Evolutionary conservation across 306 rosid species (phyloP).

Genomic region (Ormosia semicastrata): DNA sequence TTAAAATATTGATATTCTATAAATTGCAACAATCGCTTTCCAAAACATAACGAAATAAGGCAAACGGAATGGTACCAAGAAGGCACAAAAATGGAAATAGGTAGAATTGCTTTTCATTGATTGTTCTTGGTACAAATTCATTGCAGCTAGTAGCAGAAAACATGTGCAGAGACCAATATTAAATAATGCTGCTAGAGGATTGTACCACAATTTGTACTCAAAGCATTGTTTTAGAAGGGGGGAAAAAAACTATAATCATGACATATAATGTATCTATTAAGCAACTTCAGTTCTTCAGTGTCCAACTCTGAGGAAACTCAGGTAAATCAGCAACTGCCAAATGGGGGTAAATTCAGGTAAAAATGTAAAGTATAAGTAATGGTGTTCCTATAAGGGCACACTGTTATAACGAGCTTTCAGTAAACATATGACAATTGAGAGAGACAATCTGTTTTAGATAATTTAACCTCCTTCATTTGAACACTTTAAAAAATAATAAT

Average conservation of each 20-base stretch:
- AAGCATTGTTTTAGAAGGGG: conserved; percentile 14
- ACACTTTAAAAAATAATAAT: neutral
- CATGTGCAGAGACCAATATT: conserved; percentile 26
- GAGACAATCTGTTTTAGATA: neutral
- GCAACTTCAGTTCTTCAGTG: conserved; percentile 26
- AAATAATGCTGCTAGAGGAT: conserved; percentile 26
- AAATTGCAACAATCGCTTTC: neutral
- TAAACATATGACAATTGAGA: neutral
- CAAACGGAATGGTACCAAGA: conserved; percentile 2
- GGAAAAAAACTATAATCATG: neutral
- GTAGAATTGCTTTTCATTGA: conserved; percentile 22
- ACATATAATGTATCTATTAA: conserved; percentile 6
- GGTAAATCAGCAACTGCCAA: conserved; percentile 4
- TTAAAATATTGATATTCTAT: no score
- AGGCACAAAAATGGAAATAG: conserved; percentile 22
- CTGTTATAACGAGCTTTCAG: neutral
- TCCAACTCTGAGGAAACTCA: conserved; percentile 17
- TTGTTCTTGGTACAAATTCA: conserved; percentile 28
- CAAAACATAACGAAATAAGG: conserved; percentile 18
- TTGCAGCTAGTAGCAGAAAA: conserved; percentile 21
- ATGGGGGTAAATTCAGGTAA: conserved; percentile 10
- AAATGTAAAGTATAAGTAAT: neutral
- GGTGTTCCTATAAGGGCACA: neutral
- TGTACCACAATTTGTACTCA: conserved; percentile 18
- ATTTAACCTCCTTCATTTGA: neutral